These are phyloP conservation scores for Acer saccharum DNA, from an alignment of 345 rosid species.

Conservation along the genomic window DNA sequence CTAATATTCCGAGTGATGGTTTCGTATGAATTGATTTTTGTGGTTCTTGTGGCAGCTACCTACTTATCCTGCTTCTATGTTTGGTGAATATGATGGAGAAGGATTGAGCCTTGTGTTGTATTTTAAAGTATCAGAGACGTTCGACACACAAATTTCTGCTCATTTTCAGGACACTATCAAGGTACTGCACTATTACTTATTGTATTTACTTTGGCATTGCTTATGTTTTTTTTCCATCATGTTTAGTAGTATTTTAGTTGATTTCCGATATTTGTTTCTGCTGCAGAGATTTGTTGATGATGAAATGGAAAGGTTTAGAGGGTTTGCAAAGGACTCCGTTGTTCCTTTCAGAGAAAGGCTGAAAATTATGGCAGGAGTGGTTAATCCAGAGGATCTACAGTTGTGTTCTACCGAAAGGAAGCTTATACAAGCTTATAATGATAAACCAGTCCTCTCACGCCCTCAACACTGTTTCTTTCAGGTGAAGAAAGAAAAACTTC, in stretches of 20 bases:
- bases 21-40: neutral
- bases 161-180: conserved; percentile 68
- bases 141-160: conserved; percentile 54
- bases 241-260: neutral
- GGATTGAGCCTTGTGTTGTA: conserved; percentile 85
- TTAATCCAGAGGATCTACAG: conserved; percentile 76
- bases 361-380: conserved; percentile 69
- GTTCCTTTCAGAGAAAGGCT: conserved; percentile 82
- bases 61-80: conserved; percentile 69
- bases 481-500: conserved; percentile 33
- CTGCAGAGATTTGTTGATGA: conserved; percentile 68
- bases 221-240: neutral
- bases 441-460: conserved; percentile 82
- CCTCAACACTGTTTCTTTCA: conserved; percentile 77
- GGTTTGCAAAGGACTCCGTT: conserved; percentile 57
- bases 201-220: neutral
- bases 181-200: conserved; percentile 32
- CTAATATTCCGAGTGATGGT: neutral
- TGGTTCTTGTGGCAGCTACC: conserved; percentile 50
- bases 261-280: conserved; percentile 14
- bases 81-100: conserved; percentile 70
- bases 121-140: conserved; percentile 59
- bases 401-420: conserved; percentile 70
- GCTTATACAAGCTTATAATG: conserved; percentile 70
- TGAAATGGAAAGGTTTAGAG: conserved; percentile 70